phyloP scores from a whole-genome alignment of 2,329 filamentous ascomycete genomes.

The Leptodontidium sp. region DNA sequence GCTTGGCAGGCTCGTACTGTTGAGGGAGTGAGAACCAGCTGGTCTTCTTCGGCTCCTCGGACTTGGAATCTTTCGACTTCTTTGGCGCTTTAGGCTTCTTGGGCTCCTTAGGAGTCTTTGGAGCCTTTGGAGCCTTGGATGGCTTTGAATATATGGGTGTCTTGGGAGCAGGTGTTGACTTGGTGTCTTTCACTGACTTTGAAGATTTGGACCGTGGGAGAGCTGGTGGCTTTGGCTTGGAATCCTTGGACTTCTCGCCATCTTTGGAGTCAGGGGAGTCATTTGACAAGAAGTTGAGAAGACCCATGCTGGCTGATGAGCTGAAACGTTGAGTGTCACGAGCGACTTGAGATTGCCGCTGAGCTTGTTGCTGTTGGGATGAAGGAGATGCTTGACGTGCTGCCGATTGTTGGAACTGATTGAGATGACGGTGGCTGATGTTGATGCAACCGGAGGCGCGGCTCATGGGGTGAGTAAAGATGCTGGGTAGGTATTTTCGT shows the following conservation, averaged over 20 bases:
- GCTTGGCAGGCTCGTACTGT: constrained; percentile 14
- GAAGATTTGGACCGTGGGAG: constrained; percentile 6
- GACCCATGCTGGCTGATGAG: background rate
- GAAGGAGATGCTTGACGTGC: background rate
- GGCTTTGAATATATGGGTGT: background rate
- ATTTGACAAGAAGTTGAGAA: background rate
- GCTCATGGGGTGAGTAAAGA: background rate
- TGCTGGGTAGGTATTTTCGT: background rate
- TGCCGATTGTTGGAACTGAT: background rate
- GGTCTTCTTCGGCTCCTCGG: background rate
- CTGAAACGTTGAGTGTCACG: background rate
- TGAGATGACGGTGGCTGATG: background rate
- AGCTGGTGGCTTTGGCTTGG: background rate
- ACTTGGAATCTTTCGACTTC: background rate
- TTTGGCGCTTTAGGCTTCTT: constrained; percentile 6
- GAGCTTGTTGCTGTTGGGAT: background rate
- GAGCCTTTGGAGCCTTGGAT: background rate
- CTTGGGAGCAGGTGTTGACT: constrained; percentile 2
- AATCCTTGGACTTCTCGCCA: constrained; percentile 5
- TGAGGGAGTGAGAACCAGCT: background rate
- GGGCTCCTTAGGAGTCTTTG: background rate
- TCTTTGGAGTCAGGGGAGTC: background rate
- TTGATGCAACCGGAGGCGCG: background rate
- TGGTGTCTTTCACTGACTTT: background rate
- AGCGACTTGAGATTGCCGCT: background rate